phyloP scores from a whole-genome alignment of 768 basidiomycete species.

The Coprinopsis cinerea region DNA sequence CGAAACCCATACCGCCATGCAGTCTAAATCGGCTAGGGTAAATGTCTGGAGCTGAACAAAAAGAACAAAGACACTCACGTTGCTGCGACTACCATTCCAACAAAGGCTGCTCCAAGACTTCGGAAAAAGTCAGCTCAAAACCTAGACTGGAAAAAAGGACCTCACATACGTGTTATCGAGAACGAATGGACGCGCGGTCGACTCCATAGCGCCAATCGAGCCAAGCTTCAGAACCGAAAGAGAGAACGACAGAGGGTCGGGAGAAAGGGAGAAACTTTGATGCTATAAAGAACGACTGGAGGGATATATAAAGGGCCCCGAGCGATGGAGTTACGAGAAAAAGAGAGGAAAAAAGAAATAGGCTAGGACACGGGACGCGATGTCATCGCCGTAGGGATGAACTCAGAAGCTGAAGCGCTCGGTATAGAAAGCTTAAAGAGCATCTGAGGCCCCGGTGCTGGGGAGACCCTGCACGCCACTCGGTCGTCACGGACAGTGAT shows the following conservation, averaged over 20 bases:
- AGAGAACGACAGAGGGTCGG: not conserved
- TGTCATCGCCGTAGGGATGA: conserved; percentile 6
- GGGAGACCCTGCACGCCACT: conserved; percentile 1
- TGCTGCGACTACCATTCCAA: conserved; percentile 45
- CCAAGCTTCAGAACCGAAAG: not conserved
- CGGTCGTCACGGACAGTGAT: conserved; percentile 6
- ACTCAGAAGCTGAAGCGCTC: conserved; percentile 6
- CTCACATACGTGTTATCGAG: conserved; percentile 30
- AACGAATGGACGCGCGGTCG: not conserved
- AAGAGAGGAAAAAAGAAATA: not conserved
- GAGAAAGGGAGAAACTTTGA: not conserved
- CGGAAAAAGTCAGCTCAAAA: conserved; percentile 3
- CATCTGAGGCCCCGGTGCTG: not conserved
- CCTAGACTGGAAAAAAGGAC: not conserved
- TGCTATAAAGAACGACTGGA: not conserved
- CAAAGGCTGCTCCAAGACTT: conserved; percentile 45
- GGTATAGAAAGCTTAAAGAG: conserved; percentile 2
- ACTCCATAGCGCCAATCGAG: not conserved
- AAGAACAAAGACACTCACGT: conserved; percentile 30
- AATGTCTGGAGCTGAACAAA: not conserved
- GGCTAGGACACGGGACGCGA: conserved; percentile 3
- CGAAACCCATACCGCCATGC: conserved; percentile 37
- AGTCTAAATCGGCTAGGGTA: conserved; percentile 29
- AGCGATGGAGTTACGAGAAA: not conserved
- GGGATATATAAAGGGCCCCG: not conserved